These are phyloP conservation scores for Stevia rebaudiana DNA, from an alignment of 140 eudicot species.

Conservation along the genomic window DNA sequence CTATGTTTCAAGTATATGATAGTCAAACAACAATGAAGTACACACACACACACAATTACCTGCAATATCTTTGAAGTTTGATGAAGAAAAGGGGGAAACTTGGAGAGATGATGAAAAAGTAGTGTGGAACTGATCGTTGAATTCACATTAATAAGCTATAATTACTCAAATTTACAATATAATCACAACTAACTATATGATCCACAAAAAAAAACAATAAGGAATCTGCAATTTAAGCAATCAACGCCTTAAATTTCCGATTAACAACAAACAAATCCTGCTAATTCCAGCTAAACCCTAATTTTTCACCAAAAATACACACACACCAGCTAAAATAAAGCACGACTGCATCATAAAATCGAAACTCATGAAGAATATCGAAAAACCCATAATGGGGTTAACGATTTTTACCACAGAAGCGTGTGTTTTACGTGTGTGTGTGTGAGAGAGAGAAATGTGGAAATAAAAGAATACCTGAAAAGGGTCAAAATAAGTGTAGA, in stretches of 20 bases:
- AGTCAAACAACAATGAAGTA: neutral
- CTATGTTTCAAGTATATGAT: conserved; percentile 9
- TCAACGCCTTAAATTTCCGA: conserved; percentile 17
- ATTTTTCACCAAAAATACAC: conserved; percentile 8
- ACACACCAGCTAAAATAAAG: neutral
- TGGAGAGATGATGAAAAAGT: neutral
- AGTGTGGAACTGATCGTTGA: conserved; percentile 13
- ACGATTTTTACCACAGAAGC: conserved; percentile 11
- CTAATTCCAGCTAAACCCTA: conserved; percentile 30
- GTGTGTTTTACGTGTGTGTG: conserved; percentile 24
- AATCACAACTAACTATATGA: conserved; percentile 20
- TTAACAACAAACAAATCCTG: neutral
- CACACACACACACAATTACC: conserved; percentile 4
- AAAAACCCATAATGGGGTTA: conserved; percentile 21
- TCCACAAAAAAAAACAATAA: conserved; percentile 28
- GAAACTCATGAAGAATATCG: conserved; percentile 14
- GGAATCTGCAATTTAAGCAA: conserved; percentile 18
- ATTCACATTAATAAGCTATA: conserved; percentile 24
- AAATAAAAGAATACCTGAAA: conserved; percentile 30
- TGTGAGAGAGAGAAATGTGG: conserved; percentile 19
- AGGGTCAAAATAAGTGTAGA: conserved; percentile 30
- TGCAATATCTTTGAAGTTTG: neutral
- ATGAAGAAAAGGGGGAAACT: neutral
- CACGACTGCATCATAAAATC: neutral
- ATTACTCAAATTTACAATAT: conserved; percentile 19